Base-by-base conservation (phyloP, 2,329 filamentous ascomycete genomes). In the Fusarium sp. region DNA sequence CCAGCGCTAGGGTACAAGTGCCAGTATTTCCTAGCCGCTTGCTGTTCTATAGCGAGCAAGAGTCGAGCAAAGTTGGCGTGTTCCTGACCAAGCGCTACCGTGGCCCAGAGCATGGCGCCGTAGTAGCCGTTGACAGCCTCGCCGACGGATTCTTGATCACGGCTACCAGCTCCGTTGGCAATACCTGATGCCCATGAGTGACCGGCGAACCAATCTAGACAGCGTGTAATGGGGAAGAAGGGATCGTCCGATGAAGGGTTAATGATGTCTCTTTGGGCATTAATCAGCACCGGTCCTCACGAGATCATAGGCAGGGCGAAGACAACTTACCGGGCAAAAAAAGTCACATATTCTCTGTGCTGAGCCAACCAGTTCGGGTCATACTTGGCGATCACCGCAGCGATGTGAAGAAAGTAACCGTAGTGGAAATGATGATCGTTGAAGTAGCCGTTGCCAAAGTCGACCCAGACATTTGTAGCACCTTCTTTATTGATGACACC, bases 341-440 rank as follows among this genome's bases (percentile, higher is more conserved):
- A 6, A 2, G 55, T 38, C 7, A 58, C 30, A 35, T 47, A 58
- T 17, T 58, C 55, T 26, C 11, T 58, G 20, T 58, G 55, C 4
- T n/a, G 24, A 5, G 3, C 7, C 8, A 58, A 8, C 55, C 55
- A 58, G 18, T 18, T 4, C 2, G 41, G 11, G 14, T 58, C 41
- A 1, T 58, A 58, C 41, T 36, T 48, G 8, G 55, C 30, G 30
- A 58, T 58, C 2, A 58, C 55, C 5, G 55, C 55, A 13, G 55
- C 55, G 11, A 58, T 48, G 1, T 48, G 32, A 35, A 58, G 55
- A 8, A 58, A 58, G 35, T 58, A 58, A 18, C 55, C 55, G 20
- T 58, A 58, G 24, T 58, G 55, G 17, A 58, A 58, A 14, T 58
- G 55, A 8, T 58, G 55, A 38, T 58, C 55, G 18, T 58, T 58